Evolutionary conservation across 805 yeast species (phyloP), one percentile per base, ranked within the genome.

Genomic region (Isabelozyma rhagii): DNA sequence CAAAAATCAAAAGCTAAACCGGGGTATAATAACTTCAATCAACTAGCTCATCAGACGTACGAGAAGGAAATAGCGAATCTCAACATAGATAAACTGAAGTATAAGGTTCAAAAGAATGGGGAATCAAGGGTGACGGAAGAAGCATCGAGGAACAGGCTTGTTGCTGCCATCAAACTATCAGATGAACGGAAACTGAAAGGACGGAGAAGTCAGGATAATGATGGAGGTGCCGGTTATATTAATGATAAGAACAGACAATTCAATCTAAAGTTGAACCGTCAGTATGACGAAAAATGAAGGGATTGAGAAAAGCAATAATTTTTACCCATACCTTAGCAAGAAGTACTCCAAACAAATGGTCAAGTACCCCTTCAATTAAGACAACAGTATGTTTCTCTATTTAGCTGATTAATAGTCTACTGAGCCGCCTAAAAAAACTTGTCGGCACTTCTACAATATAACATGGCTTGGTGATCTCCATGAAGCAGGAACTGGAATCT

Each of bases 161-260:
- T 75, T 7, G 53, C 55, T 1, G 54, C 60, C 15, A 63, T 71
- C 28, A 62, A 62, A 61, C 65, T 69, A 56, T 61, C 68, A 47
- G 72, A 72, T 49, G 67, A 61, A 58, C 67, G 68, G 29, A 65
- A 67, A 43, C 61, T 62, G 53, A 66, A 65, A 45, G 67, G 78
- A 56, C 67, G 78, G 54, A 67, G 64, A 50, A 63, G 59, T 46
- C 59, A 68, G 46, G 63, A 59, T 8, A 68, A 64, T 9, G 71
- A 61, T 3, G 75, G 63, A 4, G 72, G 61, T 15, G 71, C 69
- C 5, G 71, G 78, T 28, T 78, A 69, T 63, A 81, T 88, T 60
- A 87, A 85, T 61, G 89, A 84, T 54, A 84, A 84, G 64, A 88
- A 88, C 71, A 79, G 77, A 60, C 84, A 85, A 56, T 88, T 87